A percentile compares a stretch with the other conserved stretches of the same genome.
Conservation (phyloP, 371 early-diverging fungal genomes). For the Apophysomyces ossiformis region DNA sequence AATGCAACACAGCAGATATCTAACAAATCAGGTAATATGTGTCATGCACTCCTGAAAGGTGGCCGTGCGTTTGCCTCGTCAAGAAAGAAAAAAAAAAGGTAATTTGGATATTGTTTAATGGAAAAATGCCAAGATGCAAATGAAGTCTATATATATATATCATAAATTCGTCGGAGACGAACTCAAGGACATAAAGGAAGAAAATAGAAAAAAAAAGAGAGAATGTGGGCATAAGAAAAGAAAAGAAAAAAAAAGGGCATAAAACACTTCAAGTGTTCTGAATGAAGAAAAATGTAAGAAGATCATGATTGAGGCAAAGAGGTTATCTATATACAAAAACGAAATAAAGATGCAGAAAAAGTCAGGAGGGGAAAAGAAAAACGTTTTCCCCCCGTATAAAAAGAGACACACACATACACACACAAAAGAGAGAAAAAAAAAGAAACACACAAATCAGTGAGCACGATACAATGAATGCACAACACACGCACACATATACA, state of each 20-base stretch:
- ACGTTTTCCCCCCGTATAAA: background rate
- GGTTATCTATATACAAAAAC: constrained; percentile 3
- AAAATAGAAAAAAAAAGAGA: background rate
- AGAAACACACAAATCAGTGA: background rate
- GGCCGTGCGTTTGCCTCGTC: constrained; percentile 9
- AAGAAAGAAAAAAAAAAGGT: background rate
- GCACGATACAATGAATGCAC: background rate
- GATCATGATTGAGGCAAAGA: constrained; percentile 2
- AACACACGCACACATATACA: background rate
- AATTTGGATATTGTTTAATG: background rate
- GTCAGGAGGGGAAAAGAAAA: background rate
- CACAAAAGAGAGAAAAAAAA: background rate
- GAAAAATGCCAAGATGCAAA: constrained; percentile 8
- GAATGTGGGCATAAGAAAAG: background rate
- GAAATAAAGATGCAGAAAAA: constrained; percentile 7
- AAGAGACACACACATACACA: background rate
- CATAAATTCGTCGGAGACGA: constrained; percentile 9
- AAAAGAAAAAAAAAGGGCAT: background rate
- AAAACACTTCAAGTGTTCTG: constrained; percentile 8
- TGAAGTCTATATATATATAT: constrained; percentile 12
- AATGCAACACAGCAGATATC: constrained; percentile 8
- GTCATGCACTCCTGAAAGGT: constrained; percentile 5
- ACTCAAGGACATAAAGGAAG: constrained; percentile 4
- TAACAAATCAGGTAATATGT: constrained; percentile 7
- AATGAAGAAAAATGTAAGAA: constrained; percentile 6